Base-by-base conservation (phyloP, 495 filamentous ascomycete genomes). In the Elasticomyces elasticus region DNA sequence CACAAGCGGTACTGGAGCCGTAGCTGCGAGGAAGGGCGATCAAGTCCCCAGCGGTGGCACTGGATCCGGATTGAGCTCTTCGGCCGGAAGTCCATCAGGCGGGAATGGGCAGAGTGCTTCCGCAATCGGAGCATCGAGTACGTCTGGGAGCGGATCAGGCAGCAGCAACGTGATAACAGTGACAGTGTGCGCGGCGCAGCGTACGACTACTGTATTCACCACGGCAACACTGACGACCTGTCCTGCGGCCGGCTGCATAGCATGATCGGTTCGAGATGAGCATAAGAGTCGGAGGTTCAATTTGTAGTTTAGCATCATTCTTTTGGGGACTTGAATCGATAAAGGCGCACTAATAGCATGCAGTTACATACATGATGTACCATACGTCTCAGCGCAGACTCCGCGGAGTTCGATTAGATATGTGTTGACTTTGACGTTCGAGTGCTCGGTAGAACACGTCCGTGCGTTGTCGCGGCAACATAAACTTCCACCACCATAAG, bases 181-280 rank as follows among this genome's bases (percentile, higher is more conserved):
- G 33, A 52, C 49, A 2, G 51, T 54, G 19, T 54, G 51, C 41
- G 51, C 40, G 1, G 40, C 51, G 20, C 25, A 23, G 15, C 33
- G 40, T 5, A 54, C 51, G 7, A 54, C 40, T 20, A 54, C 51
- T 17, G 33, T 54, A 15, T 45, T 42, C 23, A 30, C 37, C 10
- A 54, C 51, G 12, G 26, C 23, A 41, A 54, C 51, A 13, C 13
- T 20, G 41, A 54, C 51, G 51, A 54, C 51, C 3, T 54, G 51
- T 40, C 35, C 49, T 28, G 49, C 49, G 11, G 49, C 42, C 5
- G 42, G 42, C 13, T 45, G 42, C 24, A 45, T 23, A 2, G 15
- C 42, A 23, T 4, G 22, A 15, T 23, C 42, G 11, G 42, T 17
- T 5, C 42, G 42, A 23, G 42, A 10, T 2, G 24, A 10, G 42